Base-by-base conservation (phyloP, 2,329 filamentous ascomycete genomes). In the Fusarium concolor region DNA sequence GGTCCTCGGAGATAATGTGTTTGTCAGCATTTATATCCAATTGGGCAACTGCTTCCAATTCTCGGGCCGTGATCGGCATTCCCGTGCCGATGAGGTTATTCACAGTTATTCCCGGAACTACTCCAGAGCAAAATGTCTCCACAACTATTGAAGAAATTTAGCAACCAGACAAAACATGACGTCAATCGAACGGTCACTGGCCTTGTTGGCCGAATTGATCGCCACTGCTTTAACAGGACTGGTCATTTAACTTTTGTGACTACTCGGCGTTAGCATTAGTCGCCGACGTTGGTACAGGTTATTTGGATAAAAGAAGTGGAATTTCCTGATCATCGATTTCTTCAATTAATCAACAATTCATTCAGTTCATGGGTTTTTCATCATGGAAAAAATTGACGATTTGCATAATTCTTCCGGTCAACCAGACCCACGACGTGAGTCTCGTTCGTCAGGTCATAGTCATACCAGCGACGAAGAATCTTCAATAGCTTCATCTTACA, bases 391-490 rank as follows among this genome's bases (percentile, higher is more conserved):
- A 26, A 12, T 26, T 11, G 29, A 62, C 28, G 39, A 60, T 47
- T 43, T 52, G 5, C 61, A 62, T 26, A n/a, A n/a, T n/a, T 12
- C 39, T 3, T 14, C 46, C 10, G 29, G 41, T 43, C 35, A 9
- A 3, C 37, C 41, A 15, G 47, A 26, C 14, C 26, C 18, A 17
- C 31, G 11, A 10, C 56, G 38, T 4, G 22, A 65, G 11, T 54
- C 50, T n/a, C 31, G 14, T 9, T 44, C 45, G 6, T 49, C 65
- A 10, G 52, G 39, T 10, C 38, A 37, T 35, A 35, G 33, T 35
- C n/a, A n/a, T n/a, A n/a, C n/a, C n/a, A n/a, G n/a, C n/a, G 61
- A 66, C 18, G 61, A 65, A 44, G 65, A 69, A 37, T 69, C 65
- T 20, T 68, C 65, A n/a, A 62, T 66, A 47, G 52, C 65, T 4